Evolutionary conservation across 345 rosid genomes (phyloP).

Genomic region (Cardiospermum halicacabum): DNA sequence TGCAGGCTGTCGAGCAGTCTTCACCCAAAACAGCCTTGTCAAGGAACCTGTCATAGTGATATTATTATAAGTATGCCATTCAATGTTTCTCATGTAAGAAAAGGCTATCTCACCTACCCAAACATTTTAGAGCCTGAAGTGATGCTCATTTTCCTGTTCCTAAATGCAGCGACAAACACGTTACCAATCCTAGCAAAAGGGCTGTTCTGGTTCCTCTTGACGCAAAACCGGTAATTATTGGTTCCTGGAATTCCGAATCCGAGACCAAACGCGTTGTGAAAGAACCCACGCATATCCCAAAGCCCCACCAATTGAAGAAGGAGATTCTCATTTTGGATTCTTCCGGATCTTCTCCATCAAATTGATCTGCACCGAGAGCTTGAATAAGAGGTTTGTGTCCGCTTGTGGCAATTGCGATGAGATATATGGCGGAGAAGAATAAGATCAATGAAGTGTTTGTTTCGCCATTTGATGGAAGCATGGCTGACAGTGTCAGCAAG

Average conservation of each 20-base stretch:
- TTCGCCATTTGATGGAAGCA: conserved; percentile 15
- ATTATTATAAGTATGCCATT: too few relatives aligned
- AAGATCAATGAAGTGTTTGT: neutral
- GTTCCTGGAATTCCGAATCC: conserved; percentile 62
- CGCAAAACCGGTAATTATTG: conserved; percentile 31
- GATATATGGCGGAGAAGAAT: conserved; percentile 23
- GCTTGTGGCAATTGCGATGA: conserved; percentile 29
- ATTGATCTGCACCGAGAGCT: conserved; percentile 77
- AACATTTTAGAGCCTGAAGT: too few relatives aligned
- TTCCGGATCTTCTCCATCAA: conserved; percentile 39
- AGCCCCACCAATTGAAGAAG: conserved; percentile 55
- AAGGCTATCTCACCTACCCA: neutral
- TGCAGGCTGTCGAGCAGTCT: conserved; percentile 44
- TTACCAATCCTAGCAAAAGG: conserved; percentile 38
- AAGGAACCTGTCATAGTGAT: too few relatives aligned
- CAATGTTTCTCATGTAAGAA: too few relatives aligned
- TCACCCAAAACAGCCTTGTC: conserved; percentile 16
- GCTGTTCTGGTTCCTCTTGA: conserved; percentile 26
- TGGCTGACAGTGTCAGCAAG: conserved; percentile 31
- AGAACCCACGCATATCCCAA: conserved; percentile 41
- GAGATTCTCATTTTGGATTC: conserved; percentile 23
- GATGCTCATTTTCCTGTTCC: neutral
- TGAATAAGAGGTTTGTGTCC: conserved; percentile 68
- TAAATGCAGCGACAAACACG: conserved; percentile 20
- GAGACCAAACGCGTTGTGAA: conserved; percentile 34